These are phyloP conservation scores for Stygiomarasmius scandens DNA, from an alignment of 1,284 basidiomycete species.

Conservation along the genomic window DNA sequence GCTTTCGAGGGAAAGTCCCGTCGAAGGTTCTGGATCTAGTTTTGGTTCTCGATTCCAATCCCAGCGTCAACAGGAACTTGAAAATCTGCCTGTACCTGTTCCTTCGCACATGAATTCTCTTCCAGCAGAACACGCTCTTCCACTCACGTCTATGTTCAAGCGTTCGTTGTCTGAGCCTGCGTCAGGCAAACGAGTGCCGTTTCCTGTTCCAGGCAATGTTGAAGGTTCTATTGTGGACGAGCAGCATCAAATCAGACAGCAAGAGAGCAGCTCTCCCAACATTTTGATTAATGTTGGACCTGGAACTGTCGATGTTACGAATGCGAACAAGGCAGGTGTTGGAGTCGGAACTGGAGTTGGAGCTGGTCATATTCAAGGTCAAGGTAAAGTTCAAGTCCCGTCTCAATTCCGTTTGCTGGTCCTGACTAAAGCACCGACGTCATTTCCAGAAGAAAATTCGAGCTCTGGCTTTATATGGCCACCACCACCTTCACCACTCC, in stretches of 20 bases:
- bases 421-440: too few species aligned
- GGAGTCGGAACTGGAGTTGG: background rate
- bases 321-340: background rate
- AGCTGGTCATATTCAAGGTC: background rate
- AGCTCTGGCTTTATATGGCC: background rate
- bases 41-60: conserved; percentile 5
- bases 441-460: too few species aligned
- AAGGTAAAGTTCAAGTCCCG: background rate
- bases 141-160: conserved; percentile 61
- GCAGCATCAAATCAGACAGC: background rate
- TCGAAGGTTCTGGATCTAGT: background rate
- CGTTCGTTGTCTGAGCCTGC: conserved; percentile 59
- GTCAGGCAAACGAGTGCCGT: conserved; percentile 12
- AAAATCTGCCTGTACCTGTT: conserved; percentile 19
- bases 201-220: background rate
- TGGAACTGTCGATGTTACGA: background rate
- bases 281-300: background rate
- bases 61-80: background rate
- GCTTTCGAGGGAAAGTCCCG: background rate
- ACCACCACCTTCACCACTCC: background rate
- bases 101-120: conserved; percentile 26
- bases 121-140: conserved; percentile 44
- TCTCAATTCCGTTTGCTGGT: background rate
- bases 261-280: background rate
- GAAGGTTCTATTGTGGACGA: background rate